Evolutionary conservation across 2,329 filamentous ascomycete species (phyloP), one percentile per base, ranked within the genome.

Genomic region (Emmonsiellopsis sp.): DNA sequence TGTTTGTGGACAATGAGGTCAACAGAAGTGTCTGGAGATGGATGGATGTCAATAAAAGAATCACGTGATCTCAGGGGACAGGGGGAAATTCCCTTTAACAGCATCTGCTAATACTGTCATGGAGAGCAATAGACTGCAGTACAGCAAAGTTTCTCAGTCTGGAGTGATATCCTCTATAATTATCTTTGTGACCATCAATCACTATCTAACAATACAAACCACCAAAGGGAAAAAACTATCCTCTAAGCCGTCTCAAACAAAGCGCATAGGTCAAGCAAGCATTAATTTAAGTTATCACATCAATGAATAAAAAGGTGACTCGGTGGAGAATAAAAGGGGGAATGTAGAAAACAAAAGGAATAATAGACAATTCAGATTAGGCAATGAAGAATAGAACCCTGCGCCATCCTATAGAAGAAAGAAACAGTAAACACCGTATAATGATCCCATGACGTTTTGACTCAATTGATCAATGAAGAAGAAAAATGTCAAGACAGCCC

Each of bases 271-370:
- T 42, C 40, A 42, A n/a, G n/a, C 15, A 16, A 15, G 40, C 5
- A 42, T 42, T 42, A 16, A 42, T 42, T 16, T 42, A 42, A 42
- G 40, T 42, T 15, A 42, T 15, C 40, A 42, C 40, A 42, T 42
- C 15, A 45, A 52, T 43, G 35, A 34, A 52, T 38, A 51, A 55
- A 30, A 30, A 34, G 13, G 44, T 35, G 31, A 50, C 16, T 30
- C 15, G 35, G 42, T 48, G 31, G 7, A 52, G 15, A 16, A 20
- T 5, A 2, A 9, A 30, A 32, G 40, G n/a, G 15, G 13, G 15
- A 37, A n/a, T 13, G 34, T 31, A 38, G 11, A 35, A 30, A 30
- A 41, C 7, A 52, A 47, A 41, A 8, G 26, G 42, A n/a, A 40
- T 15, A 32, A 20, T 20, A 43, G 31, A 44, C 8, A 42, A 13